A percentile compares a stretch with the other conserved stretches of the same genome.
Evolutionary conservation across 2,329 filamentous ascomycete genomes (phyloP).

Genomic region (Aspergillus piperis): DNA sequence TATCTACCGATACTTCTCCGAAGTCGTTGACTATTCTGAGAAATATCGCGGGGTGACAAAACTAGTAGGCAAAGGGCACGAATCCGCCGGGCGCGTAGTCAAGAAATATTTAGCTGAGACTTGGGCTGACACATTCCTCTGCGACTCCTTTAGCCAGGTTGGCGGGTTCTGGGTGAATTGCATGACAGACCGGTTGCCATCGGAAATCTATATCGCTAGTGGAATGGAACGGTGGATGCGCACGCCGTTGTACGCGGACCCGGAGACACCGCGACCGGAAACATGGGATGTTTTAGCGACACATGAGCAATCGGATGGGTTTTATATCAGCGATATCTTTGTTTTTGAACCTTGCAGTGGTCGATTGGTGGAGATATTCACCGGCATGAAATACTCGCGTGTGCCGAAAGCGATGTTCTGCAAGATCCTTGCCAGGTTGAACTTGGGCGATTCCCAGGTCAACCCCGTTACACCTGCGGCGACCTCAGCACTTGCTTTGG

Average conservation of each 20-base stretch:
- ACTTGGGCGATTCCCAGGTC: neutral
- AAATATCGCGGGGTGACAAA: slow-evolving; percentile 20
- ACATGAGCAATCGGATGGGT: slow-evolving; percentile 26
- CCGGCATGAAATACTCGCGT: slow-evolving; percentile 33
- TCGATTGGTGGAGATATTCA: slow-evolving; percentile 30
- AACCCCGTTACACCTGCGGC: neutral
- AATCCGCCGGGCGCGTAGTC: slow-evolving; percentile 28
- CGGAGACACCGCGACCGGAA: slow-evolving; percentile 7
- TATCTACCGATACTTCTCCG: slow-evolving; percentile 21
- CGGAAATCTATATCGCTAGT: slow-evolving; percentile 35
- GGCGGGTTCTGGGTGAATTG: slow-evolving; percentile 43
- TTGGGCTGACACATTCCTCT: slow-evolving; percentile 30
- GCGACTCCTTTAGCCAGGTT: slow-evolving; percentile 38
- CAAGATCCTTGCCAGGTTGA: neutral
- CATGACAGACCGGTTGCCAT: slow-evolving; percentile 28
- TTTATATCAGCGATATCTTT: slow-evolving; percentile 36
- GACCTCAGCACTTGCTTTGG: neutral
- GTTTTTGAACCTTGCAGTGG: slow-evolving; percentile 32
- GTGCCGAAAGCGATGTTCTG: slow-evolving; percentile 26
- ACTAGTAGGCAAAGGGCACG: slow-evolving; percentile 22
- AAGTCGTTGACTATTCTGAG: slow-evolving; percentile 23
- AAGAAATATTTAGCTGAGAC: slow-evolving; percentile 20
- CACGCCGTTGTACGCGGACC: slow-evolving; percentile 21
- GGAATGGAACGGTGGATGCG: slow-evolving; percentile 34
- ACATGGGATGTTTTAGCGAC: slow-evolving; percentile 32